Evolutionary conservation across 116 monocot species (phyloP).

Genomic region (Thalassia testudinum): DNA sequence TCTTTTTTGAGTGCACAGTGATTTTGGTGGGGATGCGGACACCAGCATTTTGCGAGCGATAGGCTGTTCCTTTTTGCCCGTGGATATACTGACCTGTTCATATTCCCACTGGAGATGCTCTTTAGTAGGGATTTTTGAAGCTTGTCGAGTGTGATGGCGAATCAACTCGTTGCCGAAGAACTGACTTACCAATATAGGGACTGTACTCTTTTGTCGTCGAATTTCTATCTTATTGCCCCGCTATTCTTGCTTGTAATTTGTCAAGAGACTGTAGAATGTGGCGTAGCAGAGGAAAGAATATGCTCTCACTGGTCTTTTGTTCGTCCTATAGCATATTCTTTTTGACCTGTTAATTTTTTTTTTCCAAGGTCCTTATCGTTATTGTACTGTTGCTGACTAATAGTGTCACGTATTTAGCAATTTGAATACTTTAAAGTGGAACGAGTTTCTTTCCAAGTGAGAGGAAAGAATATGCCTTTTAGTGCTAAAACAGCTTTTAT

Average conservation of each 20-base stretch:
- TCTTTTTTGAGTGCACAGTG: slow-evolving; percentile 1
- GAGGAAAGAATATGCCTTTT: too few species aligned
- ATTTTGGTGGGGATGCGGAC: neutral
- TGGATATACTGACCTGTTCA: neutral
- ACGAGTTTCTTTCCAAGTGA: too few species aligned
- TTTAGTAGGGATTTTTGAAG: neutral
- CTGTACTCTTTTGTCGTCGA: too few species aligned
- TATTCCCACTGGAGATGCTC: slow-evolving; percentile 2
- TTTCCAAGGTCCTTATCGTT: too few species aligned
- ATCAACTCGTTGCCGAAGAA: too few species aligned
- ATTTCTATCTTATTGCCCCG: neutral
- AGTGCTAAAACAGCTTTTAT: too few species aligned
- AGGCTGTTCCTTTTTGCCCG: neutral
- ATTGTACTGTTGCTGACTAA: too few species aligned
- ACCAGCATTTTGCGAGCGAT: neutral
- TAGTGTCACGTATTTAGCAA: too few species aligned
- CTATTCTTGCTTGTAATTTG: neutral
- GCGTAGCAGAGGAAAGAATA: neutral
- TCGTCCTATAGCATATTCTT: neutral
- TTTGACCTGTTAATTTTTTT: too few species aligned
- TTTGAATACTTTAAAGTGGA: too few species aligned
- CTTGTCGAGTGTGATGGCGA: too few species aligned
- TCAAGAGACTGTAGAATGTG: neutral
- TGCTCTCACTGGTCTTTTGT: neutral
- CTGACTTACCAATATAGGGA: too few species aligned